Evolutionary conservation across 352 stramenopile genomes (phyloP).

Genomic region (Detonula confervacea): DNA sequence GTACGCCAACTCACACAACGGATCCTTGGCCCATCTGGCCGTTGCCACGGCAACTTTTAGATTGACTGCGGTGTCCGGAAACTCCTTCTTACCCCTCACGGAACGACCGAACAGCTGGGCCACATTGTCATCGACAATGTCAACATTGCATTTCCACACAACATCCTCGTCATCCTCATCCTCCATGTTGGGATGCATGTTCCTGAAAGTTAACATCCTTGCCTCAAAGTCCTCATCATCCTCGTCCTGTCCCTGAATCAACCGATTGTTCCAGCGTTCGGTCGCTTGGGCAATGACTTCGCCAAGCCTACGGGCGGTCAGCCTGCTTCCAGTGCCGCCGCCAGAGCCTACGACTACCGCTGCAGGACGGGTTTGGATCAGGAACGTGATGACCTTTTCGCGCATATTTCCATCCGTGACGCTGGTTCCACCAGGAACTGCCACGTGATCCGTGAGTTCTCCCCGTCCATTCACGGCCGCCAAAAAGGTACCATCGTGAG

Average conservation of each 20-base stretch:
- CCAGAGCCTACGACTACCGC: conserved; percentile 81
- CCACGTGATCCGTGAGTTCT: conserved; percentile 77
- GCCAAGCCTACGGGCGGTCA: conserved; percentile 66
- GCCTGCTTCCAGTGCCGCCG: conserved; percentile 66
- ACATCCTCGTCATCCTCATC: conserved; percentile 75
- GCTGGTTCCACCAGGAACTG: conserved; percentile 72
- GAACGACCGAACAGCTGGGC: conserved; percentile 83
- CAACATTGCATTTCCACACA: conserved; percentile 83
- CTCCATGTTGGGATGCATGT: conserved; percentile 61
- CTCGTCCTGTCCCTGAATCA: conserved; percentile 84
- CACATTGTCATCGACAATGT: conserved; percentile 84
- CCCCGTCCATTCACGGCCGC: conserved; percentile 72
- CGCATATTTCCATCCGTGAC: conserved; percentile 72
- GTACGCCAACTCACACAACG: conserved; percentile 83
- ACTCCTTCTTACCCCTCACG: conserved; percentile 84
- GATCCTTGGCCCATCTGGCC: conserved; percentile 85
- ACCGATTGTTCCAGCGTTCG: conserved; percentile 77
- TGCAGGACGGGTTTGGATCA: conserved; percentile 76
- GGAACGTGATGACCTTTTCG: conserved; percentile 76
- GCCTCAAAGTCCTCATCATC: conserved; percentile 84
- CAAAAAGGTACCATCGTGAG: conserved; percentile 79
- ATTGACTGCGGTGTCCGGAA: conserved; percentile 78
- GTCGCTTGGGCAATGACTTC: conserved; percentile 78
- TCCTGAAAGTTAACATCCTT: conserved; percentile 57
- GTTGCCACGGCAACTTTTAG: conserved; percentile 82